Base-by-base conservation (phyloP, 129 eudicot genomes). In the Oenanthe sinensis region DNA sequence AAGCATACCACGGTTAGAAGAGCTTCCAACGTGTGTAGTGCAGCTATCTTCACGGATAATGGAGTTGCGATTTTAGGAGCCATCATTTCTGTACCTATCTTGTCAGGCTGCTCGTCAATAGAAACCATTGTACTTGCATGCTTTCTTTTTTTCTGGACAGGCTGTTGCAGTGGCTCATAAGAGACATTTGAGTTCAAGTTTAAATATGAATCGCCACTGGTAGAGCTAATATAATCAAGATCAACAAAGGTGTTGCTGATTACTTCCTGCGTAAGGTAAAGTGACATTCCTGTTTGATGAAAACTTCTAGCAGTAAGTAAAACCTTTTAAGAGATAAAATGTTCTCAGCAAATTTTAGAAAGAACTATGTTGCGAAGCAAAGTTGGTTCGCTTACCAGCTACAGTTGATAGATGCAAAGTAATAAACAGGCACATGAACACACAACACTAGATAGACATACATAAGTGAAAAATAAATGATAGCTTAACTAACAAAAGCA, bases 11-110 rank as follows among this genome's bases (percentile, higher is more conserved):
- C 89, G 1, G 86, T 85, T 12, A 95, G 82, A 85, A 95, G 97
- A 75, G 97, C 81, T 80, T 92, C 97, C 78, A 95, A 75, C 20
- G 90, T 87, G 87, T 92, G 89, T 55, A 92, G 78, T 85, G 97
- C 96, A 78, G 99, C 96, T 80, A 88, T 90, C 86, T 86, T 95
- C 75, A 92, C 81, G 47, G 95, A 48, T 76, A 95, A 43, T 54
- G 92, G 88, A 46, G 81, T 45, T 36, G 8, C 50, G 63, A 81
- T 84, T 60, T 52, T 80, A 60, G 76, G 74, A 49, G n/a, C 37
- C 30, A 49, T 79, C 52, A 75, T 81, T 79, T 80, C 87, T 44
- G 55, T 79, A 75, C 49, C 80, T 75, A 58, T 74, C 45, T 43
- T 73, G 77, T 82, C 84, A 75, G 86, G 62, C 78, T 86, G 92